A percentile compares a stretch with the other conserved stretches of the same genome.
Conservation (phyloP, 768 basidiomycete species). For the Podaxis mareebaensis region DNA sequence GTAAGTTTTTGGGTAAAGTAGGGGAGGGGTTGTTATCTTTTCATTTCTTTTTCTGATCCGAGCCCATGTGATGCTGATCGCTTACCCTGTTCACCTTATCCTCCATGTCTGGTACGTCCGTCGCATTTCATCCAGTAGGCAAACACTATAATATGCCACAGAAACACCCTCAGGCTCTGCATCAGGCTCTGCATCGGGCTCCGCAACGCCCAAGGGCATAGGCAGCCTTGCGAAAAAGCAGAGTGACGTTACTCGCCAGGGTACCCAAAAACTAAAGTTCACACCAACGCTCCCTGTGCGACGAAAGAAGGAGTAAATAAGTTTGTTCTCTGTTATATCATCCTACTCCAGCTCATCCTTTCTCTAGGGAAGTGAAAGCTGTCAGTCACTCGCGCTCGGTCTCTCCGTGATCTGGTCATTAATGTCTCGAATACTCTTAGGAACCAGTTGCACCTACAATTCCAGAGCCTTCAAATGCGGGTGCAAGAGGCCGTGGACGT, state of each 20-base stretch:
- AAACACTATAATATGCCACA: slow-evolving; percentile 19
- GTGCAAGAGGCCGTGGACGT: slow-evolving; percentile 48
- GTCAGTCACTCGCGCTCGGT: slow-evolving; percentile 36
- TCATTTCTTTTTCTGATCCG: slow-evolving; percentile 13
- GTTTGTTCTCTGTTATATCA: slow-evolving; percentile 17
- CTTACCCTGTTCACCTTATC: slow-evolving; percentile 10
- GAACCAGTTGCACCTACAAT: slow-evolving; percentile 42
- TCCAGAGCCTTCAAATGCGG: slow-evolving; percentile 30
- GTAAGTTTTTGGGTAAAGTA: too few species aligned
- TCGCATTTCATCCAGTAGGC: background rate
- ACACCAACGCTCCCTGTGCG: slow-evolving; percentile 74
- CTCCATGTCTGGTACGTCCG: slow-evolving; percentile 30
- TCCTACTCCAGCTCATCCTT: slow-evolving; percentile 7
- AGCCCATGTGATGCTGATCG: slow-evolving; percentile 15
- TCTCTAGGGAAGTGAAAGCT: slow-evolving; percentile 60
- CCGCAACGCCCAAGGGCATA: slow-evolving; percentile 58
- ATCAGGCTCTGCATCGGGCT: slow-evolving; percentile 12
- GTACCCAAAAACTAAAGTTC: slow-evolving; percentile 78
- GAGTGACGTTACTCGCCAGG: slow-evolving; percentile 70
- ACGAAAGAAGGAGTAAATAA: slow-evolving; percentile 77
- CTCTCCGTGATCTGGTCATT: background rate
- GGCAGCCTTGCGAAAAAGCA: slow-evolving; percentile 74
- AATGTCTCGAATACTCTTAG: slow-evolving; percentile 29
- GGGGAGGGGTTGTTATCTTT: background rate
- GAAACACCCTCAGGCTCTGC: slow-evolving; percentile 35